phyloP scores from a whole-genome alignment of 805 yeast species.

The Nakazawaea ishiwadae region DNA sequence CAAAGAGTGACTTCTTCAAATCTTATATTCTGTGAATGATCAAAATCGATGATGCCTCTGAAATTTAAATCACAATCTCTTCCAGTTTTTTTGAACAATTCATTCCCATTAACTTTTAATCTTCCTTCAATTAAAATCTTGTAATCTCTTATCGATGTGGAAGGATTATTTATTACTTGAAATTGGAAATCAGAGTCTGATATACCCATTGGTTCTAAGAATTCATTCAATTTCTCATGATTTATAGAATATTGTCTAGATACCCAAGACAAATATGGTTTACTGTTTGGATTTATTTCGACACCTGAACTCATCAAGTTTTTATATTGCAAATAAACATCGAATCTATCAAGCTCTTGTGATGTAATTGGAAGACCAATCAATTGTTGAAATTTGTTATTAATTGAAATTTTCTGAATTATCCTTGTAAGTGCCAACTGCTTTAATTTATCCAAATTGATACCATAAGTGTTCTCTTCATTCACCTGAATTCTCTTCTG shows the following conservation, averaged over 20 bases:
- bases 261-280: conserved; percentile 13
- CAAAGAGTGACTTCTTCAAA: conserved; percentile 22
- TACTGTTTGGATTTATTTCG: conserved; percentile 19
- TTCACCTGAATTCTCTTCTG: conserved; percentile 22
- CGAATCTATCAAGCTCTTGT: conserved; percentile 24
- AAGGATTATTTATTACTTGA: conserved; percentile 20
- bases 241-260: conserved; percentile 14
- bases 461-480: conserved; percentile 21
- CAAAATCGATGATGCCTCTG: conserved; percentile 29
- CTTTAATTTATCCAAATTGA: conserved; percentile 25
- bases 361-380: conserved; percentile 28
- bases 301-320: conserved; percentile 26
- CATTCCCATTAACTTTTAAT: conserved; percentile 19
- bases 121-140: conserved; percentile 26
- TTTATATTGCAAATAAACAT: conserved; percentile 25
- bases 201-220: conserved; percentile 26
- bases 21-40: conserved; percentile 29
- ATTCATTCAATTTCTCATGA: conserved; percentile 23
- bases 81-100: conserved; percentile 15
- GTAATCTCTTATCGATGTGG: conserved; percentile 22
- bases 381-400: conserved; percentile 20
- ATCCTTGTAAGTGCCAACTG: conserved; percentile 21
- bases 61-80: conserved; percentile 25
- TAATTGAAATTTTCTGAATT: conserved; percentile 25
- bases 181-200: conserved; percentile 15